A percentile compares a stretch with the other conserved stretches of the same genome.
phyloP scores from a whole-genome alignment of 2,329 filamentous ascomycete genomes.

The Trichophyton verrucosum region DNA sequence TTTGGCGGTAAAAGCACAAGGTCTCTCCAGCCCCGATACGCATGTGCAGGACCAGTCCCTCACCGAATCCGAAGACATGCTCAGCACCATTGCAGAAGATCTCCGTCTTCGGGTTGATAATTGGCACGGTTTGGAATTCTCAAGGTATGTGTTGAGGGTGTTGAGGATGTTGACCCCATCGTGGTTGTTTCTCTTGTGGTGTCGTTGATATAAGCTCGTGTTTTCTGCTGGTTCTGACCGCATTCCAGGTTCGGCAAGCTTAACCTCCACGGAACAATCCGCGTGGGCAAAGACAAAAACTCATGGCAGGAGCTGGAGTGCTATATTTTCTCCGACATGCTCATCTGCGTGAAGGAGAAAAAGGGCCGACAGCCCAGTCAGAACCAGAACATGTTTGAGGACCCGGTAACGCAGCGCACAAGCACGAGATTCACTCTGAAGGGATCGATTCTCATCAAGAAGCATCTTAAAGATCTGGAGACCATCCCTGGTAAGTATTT shows the following conservation, averaged over 20 bases:
- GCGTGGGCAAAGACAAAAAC: slow-evolving; percentile 88
- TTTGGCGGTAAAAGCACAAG: slow-evolving; percentile 33
- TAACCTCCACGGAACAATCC: slow-evolving; percentile 73
- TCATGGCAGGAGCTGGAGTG: slow-evolving; percentile 98
- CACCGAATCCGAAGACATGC: slow-evolving; percentile 59
- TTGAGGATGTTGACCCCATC: not conserved
- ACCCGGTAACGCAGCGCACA: slow-evolving; percentile 44
- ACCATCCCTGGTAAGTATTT: slow-evolving; percentile 33
- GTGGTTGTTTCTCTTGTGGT: slow-evolving; percentile 1
- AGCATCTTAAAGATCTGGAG: slow-evolving; percentile 88
- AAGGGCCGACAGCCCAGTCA: slow-evolving; percentile 42
- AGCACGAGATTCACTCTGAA: slow-evolving; percentile 75
- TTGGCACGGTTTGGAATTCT: slow-evolving; percentile 93
- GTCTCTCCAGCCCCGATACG: not conserved
- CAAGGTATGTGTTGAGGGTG: slow-evolving; percentile 41
- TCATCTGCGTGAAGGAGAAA: slow-evolving; percentile 98
- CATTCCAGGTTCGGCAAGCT: slow-evolving; percentile 69
- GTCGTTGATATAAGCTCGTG: not conserved
- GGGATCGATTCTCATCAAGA: slow-evolving; percentile 95
- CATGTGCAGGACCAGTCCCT: slow-evolving; percentile 41
- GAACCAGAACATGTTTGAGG: slow-evolving; percentile 54
- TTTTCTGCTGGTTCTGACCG: slow-evolving; percentile 1
- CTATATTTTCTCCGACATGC: slow-evolving; percentile 95
- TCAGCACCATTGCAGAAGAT: slow-evolving; percentile 78
- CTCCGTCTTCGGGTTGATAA: slow-evolving; percentile 85